phyloP scores from a whole-genome alignment of 257 asterid species.

The Osmanthus fragrans region DNA sequence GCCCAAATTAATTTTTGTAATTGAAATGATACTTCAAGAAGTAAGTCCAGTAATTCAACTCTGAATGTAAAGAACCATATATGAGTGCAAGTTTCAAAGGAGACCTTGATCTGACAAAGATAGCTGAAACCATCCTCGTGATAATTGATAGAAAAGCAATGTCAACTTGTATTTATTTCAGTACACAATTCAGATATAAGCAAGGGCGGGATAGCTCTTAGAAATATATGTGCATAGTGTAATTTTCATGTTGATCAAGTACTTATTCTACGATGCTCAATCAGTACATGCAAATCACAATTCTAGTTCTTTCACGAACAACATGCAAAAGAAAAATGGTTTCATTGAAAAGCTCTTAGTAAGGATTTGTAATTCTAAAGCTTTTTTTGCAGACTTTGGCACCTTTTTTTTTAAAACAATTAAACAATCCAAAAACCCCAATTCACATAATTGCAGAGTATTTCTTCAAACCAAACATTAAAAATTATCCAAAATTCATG shows the following conservation, averaged over 20 bases:
- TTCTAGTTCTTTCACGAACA: too few relatives aligned
- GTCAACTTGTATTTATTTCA: background rate
- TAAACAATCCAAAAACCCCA: too few relatives aligned
- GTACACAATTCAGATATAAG: background rate
- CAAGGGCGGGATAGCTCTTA: background rate
- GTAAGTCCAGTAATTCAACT: background rate
- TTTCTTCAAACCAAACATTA: too few relatives aligned
- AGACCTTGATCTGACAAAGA: background rate
- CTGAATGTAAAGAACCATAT: background rate
- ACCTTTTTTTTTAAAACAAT: too few relatives aligned
- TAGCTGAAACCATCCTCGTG: background rate
- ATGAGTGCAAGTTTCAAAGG: background rate
- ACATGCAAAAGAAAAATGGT: too few relatives aligned
- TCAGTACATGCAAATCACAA: too few relatives aligned
- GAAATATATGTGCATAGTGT: background rate
- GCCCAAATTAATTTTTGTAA: background rate
- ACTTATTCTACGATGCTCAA: background rate
- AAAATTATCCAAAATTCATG: conserved; percentile 2
- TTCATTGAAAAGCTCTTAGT: too few relatives aligned
- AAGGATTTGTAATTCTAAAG: too few relatives aligned
- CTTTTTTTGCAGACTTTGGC: too few relatives aligned
- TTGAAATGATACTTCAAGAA: background rate
- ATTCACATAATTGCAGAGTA: too few relatives aligned
- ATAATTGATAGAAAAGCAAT: background rate
- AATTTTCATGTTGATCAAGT: background rate